Conservation (phyloP, 345 rosid species). For the Camelina hispida region DNA sequence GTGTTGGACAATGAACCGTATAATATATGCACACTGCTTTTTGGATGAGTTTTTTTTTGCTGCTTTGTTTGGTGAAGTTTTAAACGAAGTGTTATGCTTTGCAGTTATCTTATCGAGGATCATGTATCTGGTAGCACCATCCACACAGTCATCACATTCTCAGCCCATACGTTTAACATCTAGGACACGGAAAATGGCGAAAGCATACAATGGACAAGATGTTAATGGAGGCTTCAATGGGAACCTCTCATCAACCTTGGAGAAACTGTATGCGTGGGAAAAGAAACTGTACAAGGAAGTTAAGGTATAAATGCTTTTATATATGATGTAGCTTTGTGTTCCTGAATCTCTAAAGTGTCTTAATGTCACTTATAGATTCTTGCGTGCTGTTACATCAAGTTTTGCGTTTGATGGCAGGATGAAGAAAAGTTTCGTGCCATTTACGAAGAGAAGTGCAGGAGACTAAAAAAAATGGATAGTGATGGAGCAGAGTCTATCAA, state of each 20-base stretch:
- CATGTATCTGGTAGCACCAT: constrained; percentile 62
- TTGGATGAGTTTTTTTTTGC: neutral
- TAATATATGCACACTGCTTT: neutral
- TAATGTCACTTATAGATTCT: constrained; percentile 26
- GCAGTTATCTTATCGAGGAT: constrained; percentile 81
- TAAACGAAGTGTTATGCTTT: constrained; percentile 34
- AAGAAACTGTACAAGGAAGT: constrained; percentile 90
- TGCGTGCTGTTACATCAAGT: constrained; percentile 35
- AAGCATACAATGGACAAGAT: constrained; percentile 54
- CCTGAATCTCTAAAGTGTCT: neutral
- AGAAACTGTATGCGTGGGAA: constrained; percentile 89
- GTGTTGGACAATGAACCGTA: neutral
- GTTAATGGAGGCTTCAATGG: constrained; percentile 50
- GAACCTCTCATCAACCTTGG: constrained; percentile 82
- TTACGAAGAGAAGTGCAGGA: constrained; percentile 79
- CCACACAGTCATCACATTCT: constrained; percentile 54
- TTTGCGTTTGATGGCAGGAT: constrained; percentile 60
- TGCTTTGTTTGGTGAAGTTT: neutral
- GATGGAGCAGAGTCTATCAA: constrained; percentile 82
- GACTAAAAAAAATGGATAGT: constrained; percentile 60
- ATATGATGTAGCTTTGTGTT: constrained; percentile 1
- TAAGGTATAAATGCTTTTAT: constrained; percentile 53
- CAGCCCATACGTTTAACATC: constrained; percentile 56
- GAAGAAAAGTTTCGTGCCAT: constrained; percentile 81
- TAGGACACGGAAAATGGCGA: constrained; percentile 66